Evolutionary conservation across 345 rosid species (phyloP), one percentile per base, ranked within the genome.

Genomic region (Trapa incisa): DNA sequence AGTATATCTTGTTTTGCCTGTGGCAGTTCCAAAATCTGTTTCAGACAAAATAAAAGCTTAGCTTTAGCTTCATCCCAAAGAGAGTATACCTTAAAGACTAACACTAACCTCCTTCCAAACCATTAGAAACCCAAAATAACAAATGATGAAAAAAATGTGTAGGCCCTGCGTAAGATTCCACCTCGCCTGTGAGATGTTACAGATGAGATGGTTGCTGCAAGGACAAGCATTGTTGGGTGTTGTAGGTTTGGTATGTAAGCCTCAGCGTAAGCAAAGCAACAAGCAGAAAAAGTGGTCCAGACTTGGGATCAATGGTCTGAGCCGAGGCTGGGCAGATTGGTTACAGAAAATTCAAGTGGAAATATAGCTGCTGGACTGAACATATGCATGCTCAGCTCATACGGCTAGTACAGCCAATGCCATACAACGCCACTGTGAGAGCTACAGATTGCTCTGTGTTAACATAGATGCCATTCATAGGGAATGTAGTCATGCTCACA

Each of bases 51-150:
- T 5, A 45, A 22, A 22, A 53, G 17, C 17, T n/a, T 41, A 35
- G n/a, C 58, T 62, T 68, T 80, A 15, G 67, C 85, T 83, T 83
- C 58, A 35, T 69, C 33, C 67, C 71, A 4, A 60, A 80, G 66
- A 45, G 50, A 65, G 68, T 22, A 22, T 22, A 22, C 56, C 60
- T 45, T 67, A 5, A 48, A 68, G 60, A 43, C 71, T 65, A 71
- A 69, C 63, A 70, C 72, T 65, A 69, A 74, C 76, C 68, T 61
- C 69, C 77, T 70, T 58, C 65, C 72, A 60, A 70, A 68, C 57
- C 32, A 41, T 39, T 13, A 45, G 48, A 45, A 45, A 45, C 48
- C 48, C 13, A 45, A 45, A 3, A 45, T 22, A 45, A 11, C 1
- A 45, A 11, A 11, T 45, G 8, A 45, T 9, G 12, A 50, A 50